A percentile compares a stretch with the other conserved stretches of the same genome.
Conservation (phyloP, 768 basidiomycete species). For the Boletus edulis region DNA sequence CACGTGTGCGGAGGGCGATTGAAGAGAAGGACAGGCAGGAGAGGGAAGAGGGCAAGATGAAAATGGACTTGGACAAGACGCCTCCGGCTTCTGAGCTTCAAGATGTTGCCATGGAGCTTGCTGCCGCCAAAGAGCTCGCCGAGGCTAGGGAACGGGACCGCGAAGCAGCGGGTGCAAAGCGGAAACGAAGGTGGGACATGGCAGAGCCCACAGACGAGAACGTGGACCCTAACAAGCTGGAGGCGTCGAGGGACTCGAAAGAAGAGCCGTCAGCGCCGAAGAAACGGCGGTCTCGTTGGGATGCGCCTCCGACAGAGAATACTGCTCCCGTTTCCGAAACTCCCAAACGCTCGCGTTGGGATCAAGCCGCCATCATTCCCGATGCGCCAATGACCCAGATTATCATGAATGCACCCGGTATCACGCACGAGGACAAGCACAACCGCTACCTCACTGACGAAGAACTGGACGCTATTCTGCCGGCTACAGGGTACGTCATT, state of each 20-base stretch:
- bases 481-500: slow-evolving; percentile 81
- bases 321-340: slow-evolving; percentile 49
- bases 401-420: slow-evolving; percentile 82
- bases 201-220: slow-evolving; percentile 61
- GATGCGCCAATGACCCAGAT: slow-evolving; percentile 75
- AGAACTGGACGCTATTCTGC: slow-evolving; percentile 90
- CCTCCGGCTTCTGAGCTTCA: slow-evolving; percentile 81
- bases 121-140: slow-evolving; percentile 42
- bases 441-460: slow-evolving; percentile 96
- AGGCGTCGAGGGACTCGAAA: slow-evolving; percentile 67
- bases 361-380: slow-evolving; percentile 79
- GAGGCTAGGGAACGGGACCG: slow-evolving; percentile 36
- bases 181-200: slow-evolving; percentile 83
- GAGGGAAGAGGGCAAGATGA: slow-evolving; percentile 65
- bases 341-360: slow-evolving; percentile 94
- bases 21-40: slow-evolving; percentile 86
- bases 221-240: slow-evolving; percentile 55
- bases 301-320: slow-evolving; percentile 82
- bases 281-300: slow-evolving; percentile 95
- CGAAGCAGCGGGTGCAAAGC: slow-evolving; percentile 52
- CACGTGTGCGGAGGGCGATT: slow-evolving; percentile 75
- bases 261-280: slow-evolving; percentile 78
- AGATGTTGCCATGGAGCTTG: slow-evolving; percentile 68
- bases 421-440: slow-evolving; percentile 91
- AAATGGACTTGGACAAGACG: slow-evolving; percentile 90